These are phyloP conservation scores for Fusarium sp. DNA, from an alignment of 2,329 filamentous ascomycete genomes.

Conservation along the genomic window DNA sequence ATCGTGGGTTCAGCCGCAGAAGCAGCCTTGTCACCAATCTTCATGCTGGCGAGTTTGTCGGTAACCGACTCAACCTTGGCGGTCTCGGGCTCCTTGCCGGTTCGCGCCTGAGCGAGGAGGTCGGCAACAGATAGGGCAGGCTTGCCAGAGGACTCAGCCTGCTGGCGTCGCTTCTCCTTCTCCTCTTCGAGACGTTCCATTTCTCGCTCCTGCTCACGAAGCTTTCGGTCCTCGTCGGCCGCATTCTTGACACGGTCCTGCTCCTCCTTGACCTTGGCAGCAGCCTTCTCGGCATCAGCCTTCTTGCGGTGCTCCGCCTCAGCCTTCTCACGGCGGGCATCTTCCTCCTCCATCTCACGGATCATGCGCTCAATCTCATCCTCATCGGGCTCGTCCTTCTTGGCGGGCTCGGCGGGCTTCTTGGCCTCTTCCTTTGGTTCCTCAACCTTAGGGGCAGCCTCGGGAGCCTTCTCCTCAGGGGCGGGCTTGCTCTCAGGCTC, in stretches of 20 bases:
- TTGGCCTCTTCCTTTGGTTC: constrained; percentile 45
- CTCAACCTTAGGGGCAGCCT: constrained; percentile 40
- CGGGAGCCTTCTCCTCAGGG: constrained; percentile 46
- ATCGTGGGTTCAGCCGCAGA: constrained; percentile 63
- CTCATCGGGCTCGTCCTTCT: constrained; percentile 58
- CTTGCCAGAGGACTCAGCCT: constrained; percentile 63
- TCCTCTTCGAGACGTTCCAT: constrained; percentile 81
- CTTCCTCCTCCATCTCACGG: constrained; percentile 67
- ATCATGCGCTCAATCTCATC: constrained; percentile 72
- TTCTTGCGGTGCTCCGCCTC: constrained; percentile 61
- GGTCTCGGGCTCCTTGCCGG: constrained; percentile 55
- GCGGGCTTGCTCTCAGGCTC: constrained; percentile 39
- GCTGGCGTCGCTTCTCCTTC: constrained; percentile 68
- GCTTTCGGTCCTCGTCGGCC: constrained; percentile 72
- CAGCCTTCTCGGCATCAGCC: constrained; percentile 58
- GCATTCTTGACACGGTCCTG: constrained; percentile 58
- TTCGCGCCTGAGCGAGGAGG: constrained; percentile 56
- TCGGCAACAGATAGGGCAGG: constrained; percentile 63
- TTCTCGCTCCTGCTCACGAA: constrained; percentile 79
- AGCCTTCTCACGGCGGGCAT: constrained; percentile 33
- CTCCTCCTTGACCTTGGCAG: constrained; percentile 64
- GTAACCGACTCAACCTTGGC: constrained; percentile 55
- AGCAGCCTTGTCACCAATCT: constrained; percentile 60
- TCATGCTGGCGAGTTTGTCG: constrained; percentile 65
- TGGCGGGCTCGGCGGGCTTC: constrained; percentile 46